These are phyloP conservation scores for Xylaria arbuscula DNA, from an alignment of 2,329 filamentous ascomycete species.

Conservation along the genomic window DNA sequence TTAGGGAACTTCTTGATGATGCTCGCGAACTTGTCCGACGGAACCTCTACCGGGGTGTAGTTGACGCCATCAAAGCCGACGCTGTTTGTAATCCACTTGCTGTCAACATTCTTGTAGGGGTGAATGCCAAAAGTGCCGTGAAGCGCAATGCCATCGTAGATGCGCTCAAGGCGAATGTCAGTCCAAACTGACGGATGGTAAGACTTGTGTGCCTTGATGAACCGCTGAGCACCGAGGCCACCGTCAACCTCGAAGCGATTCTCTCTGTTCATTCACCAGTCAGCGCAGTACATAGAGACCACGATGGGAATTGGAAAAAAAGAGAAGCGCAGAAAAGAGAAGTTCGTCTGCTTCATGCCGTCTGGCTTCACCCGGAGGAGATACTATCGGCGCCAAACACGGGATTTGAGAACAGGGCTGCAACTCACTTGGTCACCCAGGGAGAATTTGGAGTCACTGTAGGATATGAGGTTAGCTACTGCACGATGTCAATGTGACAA, in stretches of 20 bases:
- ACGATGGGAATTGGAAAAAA: neutral
- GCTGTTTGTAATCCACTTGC: conserved; percentile 30
- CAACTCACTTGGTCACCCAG: conserved; percentile 31
- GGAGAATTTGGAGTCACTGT: conserved; percentile 27
- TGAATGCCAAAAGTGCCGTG: conserved; percentile 34
- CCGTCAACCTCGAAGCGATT: conserved; percentile 38
- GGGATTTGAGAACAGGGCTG: neutral
- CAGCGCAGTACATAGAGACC: neutral
- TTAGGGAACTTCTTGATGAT: conserved; percentile 30
- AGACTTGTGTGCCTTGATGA: conserved; percentile 33
- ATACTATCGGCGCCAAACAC: neutral
- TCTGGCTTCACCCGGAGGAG: neutral
- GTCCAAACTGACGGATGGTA: conserved; percentile 28
- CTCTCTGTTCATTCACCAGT: conserved; percentile 22
- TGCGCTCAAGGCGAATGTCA: conserved; percentile 29
- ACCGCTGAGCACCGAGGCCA: conserved; percentile 32
- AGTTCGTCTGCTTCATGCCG: neutral
- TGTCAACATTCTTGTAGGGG: conserved; percentile 34
- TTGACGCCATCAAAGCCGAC: conserved; percentile 33
- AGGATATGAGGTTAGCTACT: conserved; percentile 12
- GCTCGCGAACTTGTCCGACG: conserved; percentile 23
- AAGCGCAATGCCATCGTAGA: conserved; percentile 35
- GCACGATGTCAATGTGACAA: neutral
- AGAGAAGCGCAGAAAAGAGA: too few relatives aligned
- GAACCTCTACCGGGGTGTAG: conserved; percentile 19